phyloP scores from a whole-genome alignment of 768 basidiomycete species.

The Melanogaster broomeanus region DNA sequence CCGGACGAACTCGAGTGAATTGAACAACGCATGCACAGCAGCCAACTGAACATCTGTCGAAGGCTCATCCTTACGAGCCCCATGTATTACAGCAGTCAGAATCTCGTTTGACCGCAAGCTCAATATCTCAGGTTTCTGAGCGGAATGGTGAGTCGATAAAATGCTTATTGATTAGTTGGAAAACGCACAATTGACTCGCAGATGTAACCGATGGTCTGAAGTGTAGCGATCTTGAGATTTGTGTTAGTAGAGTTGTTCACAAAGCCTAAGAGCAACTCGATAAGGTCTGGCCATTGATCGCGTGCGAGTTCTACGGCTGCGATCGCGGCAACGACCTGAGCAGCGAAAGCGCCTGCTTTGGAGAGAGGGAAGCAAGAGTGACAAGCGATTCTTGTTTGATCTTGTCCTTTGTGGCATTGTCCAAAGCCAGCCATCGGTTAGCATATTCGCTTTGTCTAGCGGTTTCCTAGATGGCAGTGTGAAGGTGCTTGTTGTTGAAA shows the following conservation, averaged over 20 bases:
- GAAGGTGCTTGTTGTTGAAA: conserved; percentile 14
- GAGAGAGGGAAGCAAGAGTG: conserved; percentile 73
- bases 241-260: conserved; percentile 73
- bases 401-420: conserved; percentile 65
- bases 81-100: conserved; percentile 96
- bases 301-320: conserved; percentile 90
- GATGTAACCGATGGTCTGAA: conserved; percentile 96
- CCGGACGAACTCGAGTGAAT: conserved; percentile 95
- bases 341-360: conserved; percentile 84
- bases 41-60: conserved; percentile 90
- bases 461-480: conserved; percentile 54
- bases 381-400: conserved; percentile 87
- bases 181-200: conserved; percentile 91
- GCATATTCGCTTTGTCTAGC: conserved; percentile 75
- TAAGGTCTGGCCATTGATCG: conserved; percentile 87
- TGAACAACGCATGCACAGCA: conserved; percentile 89
- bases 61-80: conserved; percentile 93
- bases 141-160: conserved; percentile 6
- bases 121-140: conserved; percentile 90
- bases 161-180: conserved; percentile 2
- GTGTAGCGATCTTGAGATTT: conserved; percentile 80
- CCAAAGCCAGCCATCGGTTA: conserved; percentile 81
- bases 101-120: conserved; percentile 93
- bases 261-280: conserved; percentile 85
- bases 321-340: conserved; percentile 93